Conservation (phyloP, 441 rosid genomes). For the Mallotus japonicus region DNA sequence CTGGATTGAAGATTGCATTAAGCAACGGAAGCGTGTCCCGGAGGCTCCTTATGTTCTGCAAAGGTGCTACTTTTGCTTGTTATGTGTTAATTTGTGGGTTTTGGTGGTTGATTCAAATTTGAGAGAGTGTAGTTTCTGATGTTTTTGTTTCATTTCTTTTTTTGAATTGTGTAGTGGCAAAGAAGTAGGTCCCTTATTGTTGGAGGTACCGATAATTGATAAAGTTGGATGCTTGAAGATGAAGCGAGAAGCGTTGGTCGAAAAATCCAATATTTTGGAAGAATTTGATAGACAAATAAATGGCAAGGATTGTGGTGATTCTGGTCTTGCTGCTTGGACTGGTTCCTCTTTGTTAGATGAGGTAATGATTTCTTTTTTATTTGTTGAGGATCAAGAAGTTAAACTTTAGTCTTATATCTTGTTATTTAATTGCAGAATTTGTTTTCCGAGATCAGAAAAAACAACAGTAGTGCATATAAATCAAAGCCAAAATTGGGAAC, state of each 20-base stretch:
- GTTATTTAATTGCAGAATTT: conserved; percentile 34
- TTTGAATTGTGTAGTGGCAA: conserved; percentile 54
- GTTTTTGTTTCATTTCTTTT: not conserved
- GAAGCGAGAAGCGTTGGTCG: conserved; percentile 32
- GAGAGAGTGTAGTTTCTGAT: not conserved
- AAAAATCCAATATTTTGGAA: conserved; percentile 29
- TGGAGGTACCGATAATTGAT: conserved; percentile 38
- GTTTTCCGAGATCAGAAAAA: conserved; percentile 23
- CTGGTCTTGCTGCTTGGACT: conserved; percentile 44
- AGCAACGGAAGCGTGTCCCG: conserved; percentile 56
- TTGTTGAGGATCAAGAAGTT: not conserved
- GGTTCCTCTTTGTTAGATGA: conserved; percentile 59
- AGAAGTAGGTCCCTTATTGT: conserved; percentile 54
- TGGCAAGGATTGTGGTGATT: conserved; percentile 27
- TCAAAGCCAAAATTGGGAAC: conserved; percentile 27
- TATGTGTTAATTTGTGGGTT: not conserved
- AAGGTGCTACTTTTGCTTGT: conserved; percentile 41
- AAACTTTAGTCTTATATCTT: not conserved
- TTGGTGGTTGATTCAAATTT: not conserved
- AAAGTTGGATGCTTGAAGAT: conserved; percentile 22
- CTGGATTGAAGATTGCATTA: conserved; percentile 84
- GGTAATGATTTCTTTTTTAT: conserved; percentile 34
- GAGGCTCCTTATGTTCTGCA: conserved; percentile 57
- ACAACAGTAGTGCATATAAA: conserved; percentile 13
- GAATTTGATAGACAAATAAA: conserved; percentile 22